phyloP scores from a whole-genome alignment of 345 rosid species.

The Gossypium turneri region DNA sequence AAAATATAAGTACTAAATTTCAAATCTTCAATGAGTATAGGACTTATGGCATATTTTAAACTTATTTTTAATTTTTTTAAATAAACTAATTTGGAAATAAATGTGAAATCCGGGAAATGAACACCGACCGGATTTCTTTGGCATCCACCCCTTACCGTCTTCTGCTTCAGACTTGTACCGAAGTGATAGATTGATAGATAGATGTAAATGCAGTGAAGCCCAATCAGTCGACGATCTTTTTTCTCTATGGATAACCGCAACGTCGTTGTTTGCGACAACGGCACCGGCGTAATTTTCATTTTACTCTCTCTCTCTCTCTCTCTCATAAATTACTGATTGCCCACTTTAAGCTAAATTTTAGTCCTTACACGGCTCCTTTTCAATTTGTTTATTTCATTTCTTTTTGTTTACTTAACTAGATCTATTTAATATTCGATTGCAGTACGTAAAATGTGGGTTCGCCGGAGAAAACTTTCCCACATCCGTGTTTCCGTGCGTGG shows the following conservation, averaged over 20 bases:
- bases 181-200: not conserved
- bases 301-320: slow-evolving; percentile 4
- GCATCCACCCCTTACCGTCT: no score
- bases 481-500: slow-evolving; percentile 91
- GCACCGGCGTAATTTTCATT: slow-evolving; percentile 69
- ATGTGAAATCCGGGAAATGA: slow-evolving; percentile 1
- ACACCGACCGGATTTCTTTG: not conserved
- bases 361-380: not conserved
- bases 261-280: slow-evolving; percentile 93
- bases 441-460: slow-evolving; percentile 98
- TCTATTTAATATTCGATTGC: slow-evolving; percentile 26
- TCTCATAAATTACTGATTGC: not conserved
- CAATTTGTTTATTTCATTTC: not conserved
- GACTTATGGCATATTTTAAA: no score
- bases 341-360: not conserved
- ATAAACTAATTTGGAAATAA: not conserved
- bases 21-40: no score
- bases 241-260: slow-evolving; percentile 64
- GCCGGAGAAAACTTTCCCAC: slow-evolving; percentile 98
- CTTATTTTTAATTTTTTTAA: not conserved
- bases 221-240: not conserved
- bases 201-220: not conserved
- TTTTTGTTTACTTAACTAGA: slow-evolving; percentile 9
- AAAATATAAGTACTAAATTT: no score
- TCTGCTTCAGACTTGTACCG: not conserved